Conservation (phyloP, 768 basidiomycete genomes). For the Boletales sp. region DNA sequence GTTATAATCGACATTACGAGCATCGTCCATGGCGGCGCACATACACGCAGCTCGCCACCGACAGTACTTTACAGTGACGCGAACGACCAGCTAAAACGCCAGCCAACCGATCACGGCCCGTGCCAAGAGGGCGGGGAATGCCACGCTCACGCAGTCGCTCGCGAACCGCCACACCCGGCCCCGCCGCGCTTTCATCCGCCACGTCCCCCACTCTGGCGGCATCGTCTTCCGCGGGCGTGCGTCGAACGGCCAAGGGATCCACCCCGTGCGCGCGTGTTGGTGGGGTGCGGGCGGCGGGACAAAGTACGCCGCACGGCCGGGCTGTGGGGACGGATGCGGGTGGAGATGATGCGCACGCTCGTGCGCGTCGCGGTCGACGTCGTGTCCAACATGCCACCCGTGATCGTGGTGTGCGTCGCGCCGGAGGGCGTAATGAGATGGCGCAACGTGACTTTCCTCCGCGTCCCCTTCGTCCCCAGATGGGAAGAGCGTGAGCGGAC, state of each 20-base stretch:
- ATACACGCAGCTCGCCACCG: too few relatives aligned
- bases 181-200: slow-evolving; percentile 7
- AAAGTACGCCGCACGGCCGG: slow-evolving; percentile 27
- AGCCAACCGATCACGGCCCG: slow-evolving; percentile 29
- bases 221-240: slow-evolving; percentile 53
- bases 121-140: slow-evolving; percentile 21
- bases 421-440: slow-evolving; percentile 45
- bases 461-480: slow-evolving; percentile 44
- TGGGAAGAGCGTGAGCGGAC: slow-evolving; percentile 33
- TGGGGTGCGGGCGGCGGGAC: slow-evolving; percentile 36
- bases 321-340: not conserved
- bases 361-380: not conserved
- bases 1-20: too few relatives aligned
- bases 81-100: slow-evolving; percentile 14
- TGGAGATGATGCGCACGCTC: not conserved
- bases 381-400: slow-evolving; percentile 31
- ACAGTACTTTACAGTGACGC: too few relatives aligned
- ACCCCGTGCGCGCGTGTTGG: slow-evolving; percentile 21
- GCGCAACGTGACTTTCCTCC: slow-evolving; percentile 43
- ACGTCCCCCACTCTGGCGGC: slow-evolving; percentile 32
- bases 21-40: too few relatives aligned
- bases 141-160: slow-evolving; percentile 36
- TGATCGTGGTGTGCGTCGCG: slow-evolving; percentile 31
- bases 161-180: slow-evolving; percentile 29
- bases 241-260: slow-evolving; percentile 54